Conservation (phyloP, 768 basidiomycete genomes). For the Auriscalpium orientale region DNA sequence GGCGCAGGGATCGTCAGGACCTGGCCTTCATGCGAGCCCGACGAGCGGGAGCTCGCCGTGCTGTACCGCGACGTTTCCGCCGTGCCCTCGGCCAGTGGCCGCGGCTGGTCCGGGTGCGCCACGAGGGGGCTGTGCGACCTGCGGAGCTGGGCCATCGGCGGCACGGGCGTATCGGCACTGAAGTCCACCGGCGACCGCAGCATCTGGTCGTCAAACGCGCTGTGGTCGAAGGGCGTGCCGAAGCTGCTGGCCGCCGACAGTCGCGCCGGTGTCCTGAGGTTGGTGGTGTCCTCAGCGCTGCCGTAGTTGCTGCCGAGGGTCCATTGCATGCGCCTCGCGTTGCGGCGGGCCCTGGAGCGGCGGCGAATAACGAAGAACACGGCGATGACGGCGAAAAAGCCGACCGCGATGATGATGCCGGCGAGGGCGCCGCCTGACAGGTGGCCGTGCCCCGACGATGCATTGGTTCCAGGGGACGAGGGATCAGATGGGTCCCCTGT, state of each 20-base stretch:
- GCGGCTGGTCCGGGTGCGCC: not conserved
- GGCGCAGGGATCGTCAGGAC: not conserved
- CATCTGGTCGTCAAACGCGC: not conserved
- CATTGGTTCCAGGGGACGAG: not conserved
- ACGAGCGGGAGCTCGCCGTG: constrained; percentile 2
- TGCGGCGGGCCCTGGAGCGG: constrained; percentile 35
- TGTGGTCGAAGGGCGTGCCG: constrained; percentile 41
- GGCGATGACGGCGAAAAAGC: constrained; percentile 26
- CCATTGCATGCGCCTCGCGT: constrained; percentile 37
- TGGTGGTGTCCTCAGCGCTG: constrained; percentile 8
- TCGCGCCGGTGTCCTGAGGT: constrained; percentile 17
- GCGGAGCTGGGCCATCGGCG: constrained; percentile 4
- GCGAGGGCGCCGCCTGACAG: constrained; percentile 42
- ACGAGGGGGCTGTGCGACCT: not conserved
- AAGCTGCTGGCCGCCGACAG: constrained; percentile 50
- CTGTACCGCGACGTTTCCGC: not conserved
- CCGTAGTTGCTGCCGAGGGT: constrained; percentile 29
- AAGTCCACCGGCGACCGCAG: not conserved
- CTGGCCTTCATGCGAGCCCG: not conserved
- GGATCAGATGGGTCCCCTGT: not conserved
- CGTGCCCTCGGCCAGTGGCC: not conserved
- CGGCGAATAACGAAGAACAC: constrained; percentile 39
- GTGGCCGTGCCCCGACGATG: constrained; percentile 1
- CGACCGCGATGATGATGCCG: constrained; percentile 31
- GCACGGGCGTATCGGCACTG: not conserved